phyloP scores from a whole-genome alignment of 345 rosid genomes.

The Eucalyptus tenuipes region DNA sequence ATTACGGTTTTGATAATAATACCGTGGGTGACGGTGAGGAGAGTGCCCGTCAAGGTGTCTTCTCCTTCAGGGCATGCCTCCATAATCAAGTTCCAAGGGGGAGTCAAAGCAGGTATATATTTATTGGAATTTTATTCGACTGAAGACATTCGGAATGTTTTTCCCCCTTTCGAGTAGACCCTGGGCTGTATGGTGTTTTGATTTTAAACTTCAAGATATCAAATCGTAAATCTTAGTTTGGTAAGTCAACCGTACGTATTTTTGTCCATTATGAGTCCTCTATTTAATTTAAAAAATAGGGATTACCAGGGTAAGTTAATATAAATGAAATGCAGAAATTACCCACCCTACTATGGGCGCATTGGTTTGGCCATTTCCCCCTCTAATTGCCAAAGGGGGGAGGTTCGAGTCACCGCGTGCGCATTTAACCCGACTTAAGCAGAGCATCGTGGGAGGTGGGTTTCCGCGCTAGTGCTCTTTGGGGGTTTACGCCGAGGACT shows the following conservation, averaged over 20 bases:
- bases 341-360: too few species aligned
- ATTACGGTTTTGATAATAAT: conserved; percentile 36
- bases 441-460: too few species aligned
- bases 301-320: background rate
- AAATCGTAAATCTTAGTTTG: background rate
- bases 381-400: too few species aligned
- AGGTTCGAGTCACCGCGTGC: too few species aligned
- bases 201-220: background rate
- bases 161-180: too few species aligned
- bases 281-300: background rate
- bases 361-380: too few species aligned
- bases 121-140: background rate
- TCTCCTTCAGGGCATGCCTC: conserved; percentile 72
- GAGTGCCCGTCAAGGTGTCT: conserved; percentile 36
- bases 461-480: too few species aligned
- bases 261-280: background rate
- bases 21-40: conserved; percentile 75
- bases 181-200: background rate
- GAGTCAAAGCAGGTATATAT: conserved; percentile 21
- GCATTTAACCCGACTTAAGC: too few species aligned
- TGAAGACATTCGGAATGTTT: background rate
- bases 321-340: background rate
- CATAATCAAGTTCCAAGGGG: conserved; percentile 50
- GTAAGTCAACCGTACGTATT: background rate
- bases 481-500: too few species aligned